Evolutionary conservation across 75 land plant genomes (phyloP), one percentile per base, ranked within the genome.

Genomic region (Pinus albicaulis): DNA sequence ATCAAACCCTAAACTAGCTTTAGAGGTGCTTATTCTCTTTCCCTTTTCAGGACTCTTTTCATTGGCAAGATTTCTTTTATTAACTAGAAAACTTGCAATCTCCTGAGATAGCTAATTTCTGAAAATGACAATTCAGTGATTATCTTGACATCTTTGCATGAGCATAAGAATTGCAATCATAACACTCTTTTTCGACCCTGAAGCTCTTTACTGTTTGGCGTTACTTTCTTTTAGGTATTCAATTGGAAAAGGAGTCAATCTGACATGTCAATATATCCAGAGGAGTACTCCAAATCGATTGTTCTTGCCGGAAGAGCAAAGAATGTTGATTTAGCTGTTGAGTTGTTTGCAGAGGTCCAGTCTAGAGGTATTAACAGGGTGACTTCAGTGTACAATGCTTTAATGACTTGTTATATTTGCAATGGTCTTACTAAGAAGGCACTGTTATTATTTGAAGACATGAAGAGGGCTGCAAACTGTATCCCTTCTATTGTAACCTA

Each of bases 271-370:
- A 15, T 78, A 60, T 73, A 75, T 4, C 71, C 85, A 19, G 88
- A 90, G 68, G 98, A 94, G 75, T 88, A 90, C 78, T 82, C 93
- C 26, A 92, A 90, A 78, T 84, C 90, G 56, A 94, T 94, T 25
- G 59, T 77, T 48, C 52, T 92, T 61, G 98, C 98, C 52, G 95
- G 98, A 56, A 85, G 84, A 61, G 59, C 72, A 11, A 82, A 78
- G 60, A 55, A 84, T 48, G 23, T 79, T 53, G 78, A 80, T 63
- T 79, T 86, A 52, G 91, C 91, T 3, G 57, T 75, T 38, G 81
- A 83, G 36, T 53, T 91, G 55, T 90, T 94, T 81, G 19, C 56
- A 13, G 89, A 87, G 72, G 86, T 87, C 71, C 28, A 75, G 55
- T 56, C 72, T 16, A 79, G 79, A 59, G 74, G 76, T 5, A 20